Percentiles rank a stretch among this genome's conserved stretches.
These are phyloP conservation scores for Cyclotella cryptica DNA, from an alignment of 108 stramenopile genomes.

Conservation along the genomic window DNA sequence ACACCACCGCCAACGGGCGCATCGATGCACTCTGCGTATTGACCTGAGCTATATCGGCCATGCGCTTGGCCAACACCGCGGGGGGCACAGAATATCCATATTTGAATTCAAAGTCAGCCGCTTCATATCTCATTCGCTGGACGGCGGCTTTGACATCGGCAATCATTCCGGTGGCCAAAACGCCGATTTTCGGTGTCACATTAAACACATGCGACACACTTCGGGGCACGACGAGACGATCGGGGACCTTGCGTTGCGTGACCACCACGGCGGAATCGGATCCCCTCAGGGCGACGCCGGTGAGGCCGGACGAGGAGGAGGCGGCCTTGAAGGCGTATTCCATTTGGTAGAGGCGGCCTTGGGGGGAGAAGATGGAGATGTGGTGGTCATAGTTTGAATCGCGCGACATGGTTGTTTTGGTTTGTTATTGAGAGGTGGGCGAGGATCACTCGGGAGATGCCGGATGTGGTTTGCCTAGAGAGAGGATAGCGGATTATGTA, in stretches of 20 bases:
- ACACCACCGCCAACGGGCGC: conserved; percentile 93
- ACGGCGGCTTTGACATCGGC: conserved; percentile 89
- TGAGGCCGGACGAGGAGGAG: conserved; percentile 87
- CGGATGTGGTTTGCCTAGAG: no score
- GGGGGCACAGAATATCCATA: conserved; percentile 96
- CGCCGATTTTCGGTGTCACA: conserved; percentile 90
- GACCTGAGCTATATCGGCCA: conserved; percentile 98
- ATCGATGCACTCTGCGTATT: conserved; percentile 96
- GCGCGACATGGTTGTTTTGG: conserved; percentile 32
- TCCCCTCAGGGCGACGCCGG: conserved; percentile 95
- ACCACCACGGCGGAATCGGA: conserved; percentile 90
- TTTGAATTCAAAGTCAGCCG: conserved; percentile 94
- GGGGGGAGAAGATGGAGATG: conserved; percentile 99
- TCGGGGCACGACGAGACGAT: conserved; percentile 91
- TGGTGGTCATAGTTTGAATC: conserved; percentile 93
- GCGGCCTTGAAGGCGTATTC: conserved; percentile 99
- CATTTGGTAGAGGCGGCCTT: conserved; percentile 99
- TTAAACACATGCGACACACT: conserved; percentile 90
- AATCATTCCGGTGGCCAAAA: conserved; percentile 93
- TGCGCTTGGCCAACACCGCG: conserved; percentile 89
- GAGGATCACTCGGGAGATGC: no score
- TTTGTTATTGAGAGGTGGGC: not conserved
- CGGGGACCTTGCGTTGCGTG: conserved; percentile 98
- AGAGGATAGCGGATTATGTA: no score
- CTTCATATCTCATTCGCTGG: conserved; percentile 94